Evolutionary conservation across 768 basidiomycete genomes (phyloP), one percentile per base, ranked within the genome.

Genomic region (Boletus rex-veris): DNA sequence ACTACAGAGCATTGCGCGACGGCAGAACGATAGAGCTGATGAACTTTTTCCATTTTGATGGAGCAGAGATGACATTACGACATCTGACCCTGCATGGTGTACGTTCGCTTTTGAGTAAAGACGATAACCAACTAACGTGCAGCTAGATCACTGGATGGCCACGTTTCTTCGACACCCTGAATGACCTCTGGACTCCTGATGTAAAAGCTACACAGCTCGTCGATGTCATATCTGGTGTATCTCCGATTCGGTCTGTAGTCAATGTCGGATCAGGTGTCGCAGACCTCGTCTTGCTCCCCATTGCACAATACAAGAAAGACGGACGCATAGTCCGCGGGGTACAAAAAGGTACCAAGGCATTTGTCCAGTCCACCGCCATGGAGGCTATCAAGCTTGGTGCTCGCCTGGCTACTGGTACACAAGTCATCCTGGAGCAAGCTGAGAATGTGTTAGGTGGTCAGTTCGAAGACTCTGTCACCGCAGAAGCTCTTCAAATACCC

Each of bases 41-140:
- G 96, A 99, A 99, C 68, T 98, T 99, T 71, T 99, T 99, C 86
- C 95, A 98, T 72, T 99, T 98, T 60, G 97, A 98, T 62, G 95
- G 92, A 1, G 90, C 96, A 4, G 97, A 98, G 71, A 98, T 99
- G 93, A 97, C 94, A 0, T 71, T 99, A 48, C 80, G 97, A 52
- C 94, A 97, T 64, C 87, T 98, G 58, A 92, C 91, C 16, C 69
- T 98, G 31, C 83, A 87, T 55, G 97, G 97, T 30, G 95, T 98
- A 68, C 65, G 92, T 78, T 14, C 40, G 18, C 16, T 58, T 44
- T 40, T n/a, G 15, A 33, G 37, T 31, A 26, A 52, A 40, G 16
- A 28, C 14, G 24, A 39, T 36, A 57, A 26, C 26, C 31, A 28
- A 26, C 50, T 70, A 19, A 68, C 21, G 3, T 39, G n/a, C 24